Evolutionary conservation across 192 early-diverging fungal species (phyloP), one percentile per base, ranked within the genome.

Genomic region (Coemansia furcata): DNA sequence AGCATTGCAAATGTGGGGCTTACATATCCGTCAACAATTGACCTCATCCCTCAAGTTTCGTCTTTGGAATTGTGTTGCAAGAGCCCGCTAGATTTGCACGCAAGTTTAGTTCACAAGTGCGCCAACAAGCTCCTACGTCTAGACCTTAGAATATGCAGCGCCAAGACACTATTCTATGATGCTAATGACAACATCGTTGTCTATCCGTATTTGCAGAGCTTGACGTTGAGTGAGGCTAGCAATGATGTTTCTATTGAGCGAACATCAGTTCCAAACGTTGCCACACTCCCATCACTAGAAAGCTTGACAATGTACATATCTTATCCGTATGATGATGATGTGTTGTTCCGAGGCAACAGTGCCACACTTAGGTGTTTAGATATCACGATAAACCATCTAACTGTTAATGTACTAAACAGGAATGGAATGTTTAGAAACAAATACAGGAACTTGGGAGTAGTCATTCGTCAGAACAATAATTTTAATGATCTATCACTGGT

Each of bases 381-480:
- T 23, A 23, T 49, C 0, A 0, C 0, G 15, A 8, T 26, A 1
- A 21, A 49, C 8, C n/a, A 26, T 4, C 2, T 1, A 0, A 8
- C 47, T 8, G 21, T 23, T 9, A 3, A 23, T 49, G 15, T 10
- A 21, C 47, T 49, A 21, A 49, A 97, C 73, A 42, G 80, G 84
- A 98, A 85, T 0, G 23, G 23, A 26, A 26, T 26, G 23, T 87
- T 87, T 0, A 94, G 95, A 64, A 94, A 91, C 21, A 49, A 2
- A 1, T 81, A 62, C 47, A 98, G 92, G 60, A 99, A 83, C 54
- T 82, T 83, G 30, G 85, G 78, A 3, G 94, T 93, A 68, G 92
- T 70, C 10, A 90, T 88, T 72, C 96, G 95, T 26, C 95, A 98
- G 94, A 2, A 92, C 69, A 98, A 99, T 12, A 89, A 88, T 66